Conservation (phyloP, 208 protist species). For the Angomonas desouzai region DNA sequence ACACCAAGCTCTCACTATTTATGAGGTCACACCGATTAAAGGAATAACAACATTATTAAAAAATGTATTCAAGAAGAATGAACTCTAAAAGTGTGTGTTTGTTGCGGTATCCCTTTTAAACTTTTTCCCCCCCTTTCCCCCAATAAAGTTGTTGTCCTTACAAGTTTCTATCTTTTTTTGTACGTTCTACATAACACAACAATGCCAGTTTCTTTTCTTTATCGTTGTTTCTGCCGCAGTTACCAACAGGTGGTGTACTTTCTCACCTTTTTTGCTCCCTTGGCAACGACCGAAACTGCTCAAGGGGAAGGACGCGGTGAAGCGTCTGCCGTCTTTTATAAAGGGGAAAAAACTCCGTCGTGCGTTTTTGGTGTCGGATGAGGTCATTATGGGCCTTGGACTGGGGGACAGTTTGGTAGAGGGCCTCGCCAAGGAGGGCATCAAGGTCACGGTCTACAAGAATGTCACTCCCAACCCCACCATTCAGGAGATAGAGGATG, state of each 20-base stretch:
- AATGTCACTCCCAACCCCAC: conserved; percentile 56
- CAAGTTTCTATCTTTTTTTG: conserved; percentile 4
- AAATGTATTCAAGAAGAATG: too few species aligned
- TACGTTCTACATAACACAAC: background rate
- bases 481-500: conserved; percentile 33
- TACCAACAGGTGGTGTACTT: conserved; percentile 29
- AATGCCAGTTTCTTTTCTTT: conserved; percentile 38
- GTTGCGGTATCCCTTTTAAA: too few species aligned
- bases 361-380: conserved; percentile 53
- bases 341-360: conserved; percentile 26
- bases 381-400: conserved; percentile 45
- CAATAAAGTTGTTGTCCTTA: background rate
- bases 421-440: conserved; percentile 27
- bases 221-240: conserved; percentile 24
- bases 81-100: too few species aligned
- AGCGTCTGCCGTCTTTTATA: conserved; percentile 30
- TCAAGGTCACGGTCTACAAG: conserved; percentile 35
- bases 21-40: too few species aligned
- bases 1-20: too few species aligned
- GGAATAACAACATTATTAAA: too few species aligned
- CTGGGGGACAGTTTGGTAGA: conserved; percentile 33
- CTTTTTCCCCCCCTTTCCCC: background rate
- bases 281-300: conserved; percentile 31
- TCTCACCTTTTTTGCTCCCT: conserved; percentile 23
- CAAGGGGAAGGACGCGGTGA: conserved; percentile 28